A percentile compares a stretch with the other conserved stretches of the same genome.
Evolutionary conservation across 2,329 filamentous ascomycete species (phyloP).

Genomic region (Colletotrichum spaethianum): DNA sequence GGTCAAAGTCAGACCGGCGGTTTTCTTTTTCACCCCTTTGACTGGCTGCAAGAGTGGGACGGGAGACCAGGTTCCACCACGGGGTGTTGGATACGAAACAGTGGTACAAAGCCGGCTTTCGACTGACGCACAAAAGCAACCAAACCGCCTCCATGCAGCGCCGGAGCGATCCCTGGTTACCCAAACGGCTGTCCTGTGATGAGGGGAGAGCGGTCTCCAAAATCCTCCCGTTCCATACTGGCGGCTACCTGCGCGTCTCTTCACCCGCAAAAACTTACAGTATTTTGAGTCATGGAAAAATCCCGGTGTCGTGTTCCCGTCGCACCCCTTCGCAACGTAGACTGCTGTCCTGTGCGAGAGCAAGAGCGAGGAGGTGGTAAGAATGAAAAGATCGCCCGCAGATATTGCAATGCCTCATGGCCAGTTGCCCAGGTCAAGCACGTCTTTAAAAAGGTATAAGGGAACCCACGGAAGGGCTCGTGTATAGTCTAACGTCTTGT

Average conservation of each 20-base stretch:
- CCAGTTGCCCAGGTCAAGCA: not conserved
- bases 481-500: not conserved
- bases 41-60: not conserved
- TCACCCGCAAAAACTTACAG: not conserved
- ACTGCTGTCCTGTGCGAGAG: not conserved
- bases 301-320: not conserved
- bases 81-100: constrained; percentile 9
- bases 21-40: no score
- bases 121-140: not conserved
- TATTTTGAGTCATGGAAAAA: not conserved
- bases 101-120: constrained; percentile 19
- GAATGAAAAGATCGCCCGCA: not conserved
- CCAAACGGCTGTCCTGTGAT: not conserved
- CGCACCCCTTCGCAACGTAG: not conserved
- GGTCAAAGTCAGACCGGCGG: no score
- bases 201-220: not conserved
- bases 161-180: not conserved
- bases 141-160: not conserved
- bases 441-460: not conserved
- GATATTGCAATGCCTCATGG: not conserved
- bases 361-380: not conserved
- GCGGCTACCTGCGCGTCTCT: not conserved
- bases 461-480: not conserved
- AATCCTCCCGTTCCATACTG: not conserved
- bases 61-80: not conserved